Percentiles rank a stretch among this genome's conserved stretches.
phyloP scores from a whole-genome alignment of 768 basidiomycete species.

The Rhodotorula kratochvilovae region DNA sequence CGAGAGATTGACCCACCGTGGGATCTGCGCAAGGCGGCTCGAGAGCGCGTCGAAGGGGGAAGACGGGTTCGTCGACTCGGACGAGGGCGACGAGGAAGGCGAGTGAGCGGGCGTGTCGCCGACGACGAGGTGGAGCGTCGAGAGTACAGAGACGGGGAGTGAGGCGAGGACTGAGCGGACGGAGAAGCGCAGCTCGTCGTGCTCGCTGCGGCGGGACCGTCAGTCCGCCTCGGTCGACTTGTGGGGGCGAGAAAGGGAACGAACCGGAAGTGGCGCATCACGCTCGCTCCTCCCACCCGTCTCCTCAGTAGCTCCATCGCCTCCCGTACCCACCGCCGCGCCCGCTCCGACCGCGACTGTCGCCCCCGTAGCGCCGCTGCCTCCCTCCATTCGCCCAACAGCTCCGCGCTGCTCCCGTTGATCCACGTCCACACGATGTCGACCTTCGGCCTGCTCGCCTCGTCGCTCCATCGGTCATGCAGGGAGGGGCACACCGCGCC shows the following conservation, averaged over 20 bases:
- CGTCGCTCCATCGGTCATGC: not conserved
- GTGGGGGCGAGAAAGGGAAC: not conserved
- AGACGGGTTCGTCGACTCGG: not conserved
- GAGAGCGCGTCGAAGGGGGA: not conserved
- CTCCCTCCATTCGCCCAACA: constrained; percentile 21
- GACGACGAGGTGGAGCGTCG: constrained; percentile 38
- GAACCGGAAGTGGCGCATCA: constrained; percentile 28
- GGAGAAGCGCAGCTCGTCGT: constrained; percentile 44
- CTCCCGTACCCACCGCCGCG: too few species aligned
- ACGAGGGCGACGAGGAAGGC: not conserved
- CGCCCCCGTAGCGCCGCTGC: not conserved
- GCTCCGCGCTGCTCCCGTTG: constrained; percentile 39
- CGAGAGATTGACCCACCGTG: constrained; percentile 49
- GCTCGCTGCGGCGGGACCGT: constrained; percentile 27
- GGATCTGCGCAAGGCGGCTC: constrained; percentile 46
- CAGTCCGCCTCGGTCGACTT: too few species aligned
- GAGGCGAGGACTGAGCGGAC: constrained; percentile 39
- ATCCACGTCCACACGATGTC: constrained; percentile 41
- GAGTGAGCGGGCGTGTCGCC: constrained; percentile 26
- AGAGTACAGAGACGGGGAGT: constrained; percentile 3
- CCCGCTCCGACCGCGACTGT: too few species aligned
- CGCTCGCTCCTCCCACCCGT: not conserved
- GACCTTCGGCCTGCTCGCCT: constrained; percentile 6
- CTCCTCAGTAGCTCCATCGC: not conserved
- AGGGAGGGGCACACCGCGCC: constrained; percentile 29